phyloP scores from a whole-genome alignment of 2,329 filamentous ascomycete genomes.

The Raffaelea arxii region DNA sequence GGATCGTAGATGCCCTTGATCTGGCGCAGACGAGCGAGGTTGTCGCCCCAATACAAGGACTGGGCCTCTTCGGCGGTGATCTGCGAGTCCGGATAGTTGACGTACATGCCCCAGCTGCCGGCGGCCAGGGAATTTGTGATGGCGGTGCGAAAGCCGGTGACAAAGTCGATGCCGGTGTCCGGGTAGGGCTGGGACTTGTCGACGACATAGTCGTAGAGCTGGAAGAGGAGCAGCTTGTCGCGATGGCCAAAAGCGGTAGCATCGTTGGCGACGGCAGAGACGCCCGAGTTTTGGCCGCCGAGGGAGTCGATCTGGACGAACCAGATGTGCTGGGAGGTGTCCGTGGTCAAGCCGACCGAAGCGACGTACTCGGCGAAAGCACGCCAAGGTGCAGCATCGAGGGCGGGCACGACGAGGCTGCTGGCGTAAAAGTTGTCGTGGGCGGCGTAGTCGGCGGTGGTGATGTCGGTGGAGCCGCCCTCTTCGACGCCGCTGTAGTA shows the following conservation, averaged over 20 bases:
- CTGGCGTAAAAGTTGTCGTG: constrained; percentile 15
- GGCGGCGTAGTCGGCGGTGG: constrained; percentile 15
- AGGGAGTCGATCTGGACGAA: constrained; percentile 25
- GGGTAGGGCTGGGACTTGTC: constrained; percentile 20
- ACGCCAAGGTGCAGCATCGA: constrained; percentile 16
- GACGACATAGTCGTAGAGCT: constrained; percentile 33
- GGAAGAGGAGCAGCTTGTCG: constrained; percentile 38
- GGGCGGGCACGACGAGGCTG: constrained; percentile 14
- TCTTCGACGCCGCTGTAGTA: constrained; percentile 20
- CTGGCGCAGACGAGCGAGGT: constrained; percentile 23
- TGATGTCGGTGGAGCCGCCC: constrained; percentile 12
- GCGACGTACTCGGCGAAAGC: no score
- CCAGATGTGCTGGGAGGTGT: constrained; percentile 20
- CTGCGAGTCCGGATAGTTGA: constrained; percentile 43
- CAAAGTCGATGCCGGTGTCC: constrained; percentile 24
- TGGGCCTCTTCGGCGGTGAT: constrained; percentile 36
- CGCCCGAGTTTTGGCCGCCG: constrained; percentile 25
- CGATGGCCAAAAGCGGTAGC: constrained; percentile 29
- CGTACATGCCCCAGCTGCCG: constrained; percentile 36
- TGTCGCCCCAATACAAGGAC: constrained; percentile 36
- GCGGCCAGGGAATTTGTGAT: constrained; percentile 19
- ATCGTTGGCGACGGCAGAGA: constrained; percentile 17
- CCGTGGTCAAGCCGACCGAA: no score
- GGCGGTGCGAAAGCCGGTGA: constrained; percentile 30
- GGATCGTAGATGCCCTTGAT: constrained; percentile 32